These are phyloP conservation scores for Aquilaria malaccensis DNA, from an alignment of 345 rosid species.

Conservation along the genomic window DNA sequence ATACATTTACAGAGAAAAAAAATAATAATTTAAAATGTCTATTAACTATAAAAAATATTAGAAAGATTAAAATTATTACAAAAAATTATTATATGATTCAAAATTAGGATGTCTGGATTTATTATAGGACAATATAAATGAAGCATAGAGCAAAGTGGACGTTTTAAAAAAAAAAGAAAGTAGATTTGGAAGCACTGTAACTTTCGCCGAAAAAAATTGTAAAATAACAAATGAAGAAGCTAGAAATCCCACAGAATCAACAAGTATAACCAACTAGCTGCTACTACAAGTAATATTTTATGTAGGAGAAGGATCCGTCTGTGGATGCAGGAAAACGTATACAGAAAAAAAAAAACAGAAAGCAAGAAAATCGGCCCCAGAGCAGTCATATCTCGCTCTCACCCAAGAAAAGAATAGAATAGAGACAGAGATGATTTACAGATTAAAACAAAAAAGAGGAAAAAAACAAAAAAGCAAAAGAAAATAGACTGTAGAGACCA, in stretches of 20 bases:
- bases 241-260: not conserved
- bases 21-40: too few species aligned
- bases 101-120: too few species aligned
- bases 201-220: too few species aligned
- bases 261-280: not conserved
- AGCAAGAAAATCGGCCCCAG: not conserved
- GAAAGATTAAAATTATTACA: too few species aligned
- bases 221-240: not conserved
- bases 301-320: not conserved
- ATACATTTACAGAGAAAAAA: too few species aligned
- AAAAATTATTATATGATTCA: too few species aligned
- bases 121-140: too few species aligned
- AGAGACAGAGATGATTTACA: not conserved
- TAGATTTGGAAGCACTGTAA: too few species aligned
- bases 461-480: slow-evolving; percentile 5
- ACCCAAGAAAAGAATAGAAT: slow-evolving; percentile 20
- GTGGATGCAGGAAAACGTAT: not conserved
- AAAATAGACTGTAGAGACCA: slow-evolving; percentile 13
- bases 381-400: not conserved
- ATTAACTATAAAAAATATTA: too few species aligned
- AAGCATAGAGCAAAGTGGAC: too few species aligned
- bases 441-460: not conserved
- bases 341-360: not conserved
- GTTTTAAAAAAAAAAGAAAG: too few species aligned
- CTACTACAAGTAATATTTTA: not conserved